These are phyloP conservation scores for Lenwebbia sp. DNA, from an alignment of 345 rosid species.

Conservation along the genomic window DNA sequence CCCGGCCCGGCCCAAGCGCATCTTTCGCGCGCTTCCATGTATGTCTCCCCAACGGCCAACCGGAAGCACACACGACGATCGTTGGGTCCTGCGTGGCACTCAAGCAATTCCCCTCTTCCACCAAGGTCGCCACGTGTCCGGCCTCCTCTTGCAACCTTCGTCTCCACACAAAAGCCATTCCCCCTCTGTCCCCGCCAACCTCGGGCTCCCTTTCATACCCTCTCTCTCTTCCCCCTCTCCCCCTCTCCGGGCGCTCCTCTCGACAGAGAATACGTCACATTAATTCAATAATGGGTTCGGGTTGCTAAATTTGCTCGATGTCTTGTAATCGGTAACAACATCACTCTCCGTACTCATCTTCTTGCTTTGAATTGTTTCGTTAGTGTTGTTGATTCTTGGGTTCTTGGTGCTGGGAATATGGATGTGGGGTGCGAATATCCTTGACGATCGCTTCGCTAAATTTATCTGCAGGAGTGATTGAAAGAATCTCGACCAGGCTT, in stretches of 20 bases:
- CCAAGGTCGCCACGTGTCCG: background rate
- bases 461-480: background rate
- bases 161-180: background rate
- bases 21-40: background rate
- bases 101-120: background rate
- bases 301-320: background rate
- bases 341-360: background rate
- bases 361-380: background rate
- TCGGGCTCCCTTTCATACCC: conserved; percentile 30
- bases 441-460: background rate
- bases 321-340: background rate
- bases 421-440: background rate
- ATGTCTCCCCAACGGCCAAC: background rate
- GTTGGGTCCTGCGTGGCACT: background rate
- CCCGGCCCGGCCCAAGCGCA: background rate
- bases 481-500: background rate
- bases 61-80: background rate
- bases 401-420: background rate
- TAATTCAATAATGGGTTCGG: background rate
- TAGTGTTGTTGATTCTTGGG: background rate
- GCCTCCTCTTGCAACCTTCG: background rate
- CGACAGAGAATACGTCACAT: background rate
- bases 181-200: conserved; percentile 43
- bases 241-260: background rate
- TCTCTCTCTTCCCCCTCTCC: background rate